These are phyloP conservation scores for Stevia rebaudiana DNA, from an alignment of 140 eudicot species.

Conservation along the genomic window DNA sequence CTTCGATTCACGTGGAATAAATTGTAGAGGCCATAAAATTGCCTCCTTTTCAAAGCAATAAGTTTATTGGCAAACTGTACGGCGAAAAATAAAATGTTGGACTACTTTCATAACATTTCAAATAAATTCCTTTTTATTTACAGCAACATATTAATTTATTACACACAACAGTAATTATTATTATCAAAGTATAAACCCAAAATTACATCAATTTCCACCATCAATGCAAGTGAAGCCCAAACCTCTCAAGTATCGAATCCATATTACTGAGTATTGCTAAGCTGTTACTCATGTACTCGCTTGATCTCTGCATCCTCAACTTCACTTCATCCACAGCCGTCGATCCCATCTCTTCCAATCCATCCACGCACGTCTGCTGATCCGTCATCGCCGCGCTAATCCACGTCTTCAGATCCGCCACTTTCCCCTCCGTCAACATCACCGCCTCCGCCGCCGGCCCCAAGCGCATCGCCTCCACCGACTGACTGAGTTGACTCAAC, in stretches of 20 bases:
- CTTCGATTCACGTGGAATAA: no score
- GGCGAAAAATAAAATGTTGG: no score
- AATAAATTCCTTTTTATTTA: no score
- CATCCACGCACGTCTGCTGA: slow-evolving; percentile 71
- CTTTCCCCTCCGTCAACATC: slow-evolving; percentile 37
- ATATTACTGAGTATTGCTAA: slow-evolving; percentile 71
- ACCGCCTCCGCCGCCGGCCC: slow-evolving; percentile 19
- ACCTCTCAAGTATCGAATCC: slow-evolving; percentile 30
- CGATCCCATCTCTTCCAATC: slow-evolving; percentile 65
- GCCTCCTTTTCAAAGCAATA: no score
- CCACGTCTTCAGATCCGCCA: slow-evolving; percentile 64
- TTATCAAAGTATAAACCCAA: no score
- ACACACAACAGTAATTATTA: no score
- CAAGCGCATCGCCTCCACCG: slow-evolving; percentile 37
- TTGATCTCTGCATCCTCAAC: slow-evolving; percentile 49
- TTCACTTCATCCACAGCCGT: slow-evolving; percentile 46
- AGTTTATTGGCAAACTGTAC: no score
- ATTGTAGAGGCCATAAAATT: no score
- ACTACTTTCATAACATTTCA: no score
- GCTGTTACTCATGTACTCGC: slow-evolving; percentile 59
- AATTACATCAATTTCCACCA: no score
- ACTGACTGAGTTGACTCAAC: slow-evolving; percentile 48
- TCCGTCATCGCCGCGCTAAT: slow-evolving; percentile 73
- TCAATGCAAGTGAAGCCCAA: slow-evolving; percentile 46
- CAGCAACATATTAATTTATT: no score